These are phyloP conservation scores for Madurella mycetomatis DNA, from an alignment of 2,329 filamentous ascomycete genomes.

Conservation along the genomic window DNA sequence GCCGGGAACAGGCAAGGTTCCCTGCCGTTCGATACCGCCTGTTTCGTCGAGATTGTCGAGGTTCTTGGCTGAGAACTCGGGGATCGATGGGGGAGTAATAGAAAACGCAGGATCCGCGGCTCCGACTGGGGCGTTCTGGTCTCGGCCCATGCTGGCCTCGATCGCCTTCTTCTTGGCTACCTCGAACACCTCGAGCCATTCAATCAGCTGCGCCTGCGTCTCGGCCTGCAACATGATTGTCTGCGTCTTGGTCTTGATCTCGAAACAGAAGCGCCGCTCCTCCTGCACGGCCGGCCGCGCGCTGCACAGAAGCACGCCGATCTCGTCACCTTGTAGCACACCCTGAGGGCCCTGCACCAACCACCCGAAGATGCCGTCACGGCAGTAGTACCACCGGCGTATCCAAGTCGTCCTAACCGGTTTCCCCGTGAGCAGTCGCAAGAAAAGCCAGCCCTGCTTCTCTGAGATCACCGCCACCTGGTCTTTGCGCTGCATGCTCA, in stretches of 20 bases:
- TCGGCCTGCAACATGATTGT: slow-evolving; percentile 88
- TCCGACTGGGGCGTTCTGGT: slow-evolving; percentile 43
- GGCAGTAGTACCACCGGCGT: slow-evolving; percentile 91
- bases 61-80: slow-evolving; percentile 82
- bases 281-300: slow-evolving; percentile 87
- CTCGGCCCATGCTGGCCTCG: slow-evolving; percentile 61
- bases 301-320: slow-evolving; percentile 89
- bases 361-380: slow-evolving; percentile 94
- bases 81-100: slow-evolving; percentile 80
- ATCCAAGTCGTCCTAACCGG: slow-evolving; percentile 87
- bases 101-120: slow-evolving; percentile 75
- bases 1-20: slow-evolving; percentile 62
- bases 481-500: slow-evolving; percentile 56
- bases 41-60: slow-evolving; percentile 39
- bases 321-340: slow-evolving; percentile 93
- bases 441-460: slow-evolving; percentile 93
- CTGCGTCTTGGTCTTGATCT: slow-evolving; percentile 95
- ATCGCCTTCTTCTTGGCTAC: slow-evolving; percentile 89
- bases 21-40: slow-evolving; percentile 50
- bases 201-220: slow-evolving; percentile 83
- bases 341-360: slow-evolving; percentile 78
- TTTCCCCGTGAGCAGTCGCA: slow-evolving; percentile 78
- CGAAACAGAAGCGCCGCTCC: slow-evolving; percentile 93
- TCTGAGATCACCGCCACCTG: slow-evolving; percentile 55
- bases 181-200: slow-evolving; percentile 93